Conservation (phyloP, 108 stramenopile genomes). For the Nannochloropsis salina region DNA sequence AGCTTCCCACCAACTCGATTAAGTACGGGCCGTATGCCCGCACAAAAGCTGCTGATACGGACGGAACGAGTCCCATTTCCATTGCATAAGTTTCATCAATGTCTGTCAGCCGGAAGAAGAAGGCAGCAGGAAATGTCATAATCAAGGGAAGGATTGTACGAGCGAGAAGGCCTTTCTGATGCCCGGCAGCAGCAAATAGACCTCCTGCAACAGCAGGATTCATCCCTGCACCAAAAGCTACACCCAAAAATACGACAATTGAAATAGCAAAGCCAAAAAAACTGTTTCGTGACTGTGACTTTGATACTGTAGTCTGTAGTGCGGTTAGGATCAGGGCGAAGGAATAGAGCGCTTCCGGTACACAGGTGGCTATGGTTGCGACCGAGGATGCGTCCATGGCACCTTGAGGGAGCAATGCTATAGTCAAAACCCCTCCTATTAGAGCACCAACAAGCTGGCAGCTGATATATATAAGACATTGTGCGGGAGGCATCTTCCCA, state of each 20-base stretch:
- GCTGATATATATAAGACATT: not conserved
- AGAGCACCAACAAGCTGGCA: not conserved
- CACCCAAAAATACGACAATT: not conserved
- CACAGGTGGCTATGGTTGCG: not conserved
- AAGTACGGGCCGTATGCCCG: not conserved
- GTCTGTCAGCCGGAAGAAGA: not conserved
- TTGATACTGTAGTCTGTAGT: not conserved
- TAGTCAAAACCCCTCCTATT: not conserved
- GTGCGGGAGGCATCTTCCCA: not conserved
- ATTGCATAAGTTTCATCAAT: not conserved
- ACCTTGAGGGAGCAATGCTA: not conserved
- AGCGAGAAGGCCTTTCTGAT: not conserved
- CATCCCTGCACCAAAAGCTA: not conserved
- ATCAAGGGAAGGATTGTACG: not conserved
- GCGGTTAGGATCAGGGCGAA: slow-evolving; percentile 3
- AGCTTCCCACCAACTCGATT: not conserved
- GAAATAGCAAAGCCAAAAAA: not conserved
- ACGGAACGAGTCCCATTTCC: not conserved
- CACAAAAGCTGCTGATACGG: not conserved
- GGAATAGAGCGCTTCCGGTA: not conserved
- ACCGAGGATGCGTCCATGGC: not conserved
- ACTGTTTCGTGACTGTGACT: not conserved
- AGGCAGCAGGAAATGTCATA: not conserved
- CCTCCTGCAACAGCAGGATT: slow-evolving; percentile 5
- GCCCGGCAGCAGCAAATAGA: not conserved